Evolutionary conservation across 2,329 filamentous ascomycete species (phyloP).

Genomic region (Aspergillus clavatus): DNA sequence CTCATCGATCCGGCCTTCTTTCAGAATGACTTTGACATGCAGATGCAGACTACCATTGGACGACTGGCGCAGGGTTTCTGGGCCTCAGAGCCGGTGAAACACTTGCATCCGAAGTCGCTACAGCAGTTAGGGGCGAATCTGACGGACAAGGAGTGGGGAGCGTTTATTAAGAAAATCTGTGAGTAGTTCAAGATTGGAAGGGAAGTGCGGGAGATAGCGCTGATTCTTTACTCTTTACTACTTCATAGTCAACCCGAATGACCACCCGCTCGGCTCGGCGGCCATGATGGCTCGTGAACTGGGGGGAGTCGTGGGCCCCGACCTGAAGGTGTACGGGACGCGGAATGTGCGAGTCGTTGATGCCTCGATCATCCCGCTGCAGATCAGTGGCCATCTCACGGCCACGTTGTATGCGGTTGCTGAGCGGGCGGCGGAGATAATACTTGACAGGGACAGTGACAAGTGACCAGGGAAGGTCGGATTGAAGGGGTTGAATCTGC

Average conservation of each 20-base stretch:
- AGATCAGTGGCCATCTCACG: neutral
- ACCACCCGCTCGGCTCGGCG: neutral
- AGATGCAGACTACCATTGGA: neutral
- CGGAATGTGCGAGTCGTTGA: constrained; percentile 1
- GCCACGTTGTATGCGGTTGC: constrained; percentile 1
- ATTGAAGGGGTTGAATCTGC: neutral
- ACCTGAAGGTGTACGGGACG: neutral
- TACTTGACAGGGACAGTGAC: too few relatives aligned
- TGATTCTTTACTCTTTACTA: too few relatives aligned
- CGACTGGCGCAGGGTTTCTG: neutral
- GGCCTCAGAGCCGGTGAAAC: neutral
- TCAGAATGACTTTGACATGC: constrained; percentile 16
- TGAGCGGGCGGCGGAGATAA: neutral
- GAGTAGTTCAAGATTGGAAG: too few relatives aligned
- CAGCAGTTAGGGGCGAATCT: neutral
- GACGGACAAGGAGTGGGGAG: neutral
- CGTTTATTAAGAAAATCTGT: neutral
- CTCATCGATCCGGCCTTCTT: constrained; percentile 23
- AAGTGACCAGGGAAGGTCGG: neutral
- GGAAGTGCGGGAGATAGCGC: too few relatives aligned
- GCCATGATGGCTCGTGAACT: neutral
- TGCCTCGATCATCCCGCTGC: constrained; percentile 4
- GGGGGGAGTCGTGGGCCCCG: neutral
- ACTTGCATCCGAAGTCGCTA: neutral
- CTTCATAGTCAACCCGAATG: neutral